Base-by-base conservation (phyloP, 2,329 filamentous ascomycete genomes). In the Paraphaeosphaeria minitans region DNA sequence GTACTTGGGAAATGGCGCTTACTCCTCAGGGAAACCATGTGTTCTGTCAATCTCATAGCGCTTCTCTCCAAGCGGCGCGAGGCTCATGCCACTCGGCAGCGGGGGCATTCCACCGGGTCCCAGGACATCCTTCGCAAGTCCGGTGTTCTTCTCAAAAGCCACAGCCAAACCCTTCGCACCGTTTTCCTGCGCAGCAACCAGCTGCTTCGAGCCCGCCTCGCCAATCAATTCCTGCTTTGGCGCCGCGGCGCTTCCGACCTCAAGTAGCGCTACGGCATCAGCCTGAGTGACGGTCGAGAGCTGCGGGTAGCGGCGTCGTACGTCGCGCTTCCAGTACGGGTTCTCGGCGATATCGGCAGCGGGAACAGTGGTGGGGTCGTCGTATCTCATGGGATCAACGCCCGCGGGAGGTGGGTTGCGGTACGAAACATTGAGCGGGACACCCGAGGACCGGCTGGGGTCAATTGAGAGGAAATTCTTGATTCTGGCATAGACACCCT, bases 251-350 rank as follows among this genome's bases (percentile, higher is more conserved):
- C 89, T 97, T 66, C 95, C 95, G 46, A 98, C 87, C 29, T 85
- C 88, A 74, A 99, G 83, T 69, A 99, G 85, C 43, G 89, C 90
- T 24, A 95, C 95, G 53, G 92, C 88, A 77, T 98, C 91, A 48
- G 86, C 86, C 82, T 98, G 95, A 59, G 83, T 89, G 62, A 99
- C 85, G 47, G 91, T 88, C 73, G 90, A 94, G 57, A 90, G 84
- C 68, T 84, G 85, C 33, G 95, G 91, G 81, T 98, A 98, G 71
- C 84, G 84, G 71, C 95, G 87, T 69, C 95, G 90, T 61, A 82
- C 78, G 75, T 99, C 95, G 72, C 95, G 93, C 84, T 96, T 96
- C 92, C 93, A 99, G 83, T 97, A 96, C 39, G 92, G 87, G 81
- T 96, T 96, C 78, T 94, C 91, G 70, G 92, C 92, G 70, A 96